Evolutionary conservation across 257 asterid genomes (phyloP).

Genomic region (Rauvolfia tetraphylla): DNA sequence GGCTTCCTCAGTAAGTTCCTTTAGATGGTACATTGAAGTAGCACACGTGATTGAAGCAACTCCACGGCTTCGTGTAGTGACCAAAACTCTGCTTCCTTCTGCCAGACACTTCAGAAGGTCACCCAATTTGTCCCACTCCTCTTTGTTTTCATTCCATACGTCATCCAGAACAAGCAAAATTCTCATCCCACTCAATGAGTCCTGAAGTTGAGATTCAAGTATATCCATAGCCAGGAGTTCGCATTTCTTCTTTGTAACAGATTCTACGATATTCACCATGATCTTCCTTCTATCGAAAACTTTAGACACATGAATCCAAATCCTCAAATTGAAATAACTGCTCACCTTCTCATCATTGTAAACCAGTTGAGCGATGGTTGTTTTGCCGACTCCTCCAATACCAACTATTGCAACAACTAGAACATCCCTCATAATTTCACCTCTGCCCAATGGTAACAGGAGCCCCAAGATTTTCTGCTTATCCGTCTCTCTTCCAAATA

Average conservation of each 20-base stretch:
- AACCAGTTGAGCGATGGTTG: slow-evolving; percentile 23
- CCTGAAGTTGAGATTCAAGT: slow-evolving; percentile 19
- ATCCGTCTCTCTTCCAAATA: slow-evolving; percentile 31
- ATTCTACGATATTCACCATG: slow-evolving; percentile 3
- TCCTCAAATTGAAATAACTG: slow-evolving; percentile 17
- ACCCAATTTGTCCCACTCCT: slow-evolving; percentile 20
- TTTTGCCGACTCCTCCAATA: slow-evolving; percentile 32
- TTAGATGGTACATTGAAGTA: slow-evolving; percentile 6
- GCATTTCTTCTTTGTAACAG: slow-evolving; percentile 1
- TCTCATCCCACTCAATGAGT: slow-evolving; percentile 17
- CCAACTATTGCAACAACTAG: slow-evolving; percentile 19
- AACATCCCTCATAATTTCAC: background rate
- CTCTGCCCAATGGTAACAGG: slow-evolving; percentile 2
- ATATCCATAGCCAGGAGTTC: slow-evolving; percentile 9
- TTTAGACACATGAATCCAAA: slow-evolving; percentile 11
- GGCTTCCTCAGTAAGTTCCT: slow-evolving; percentile 16
- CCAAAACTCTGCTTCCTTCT: slow-evolving; percentile 25
- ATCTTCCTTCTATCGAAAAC: slow-evolving; percentile 18
- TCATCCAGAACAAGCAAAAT: slow-evolving; percentile 25
- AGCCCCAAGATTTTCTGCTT: slow-evolving; percentile 21
- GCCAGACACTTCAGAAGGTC: slow-evolving; percentile 19
- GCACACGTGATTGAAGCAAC: slow-evolving; percentile 20
- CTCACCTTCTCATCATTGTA: slow-evolving; percentile 25
- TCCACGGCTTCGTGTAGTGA: slow-evolving; percentile 24
- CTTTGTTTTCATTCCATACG: slow-evolving; percentile 27